Percentiles rank a stretch among this genome's conserved stretches.
Evolutionary conservation across 2,329 filamentous ascomycete species (phyloP).

Genomic region (Pseudocercospora pini-densiflorae): DNA sequence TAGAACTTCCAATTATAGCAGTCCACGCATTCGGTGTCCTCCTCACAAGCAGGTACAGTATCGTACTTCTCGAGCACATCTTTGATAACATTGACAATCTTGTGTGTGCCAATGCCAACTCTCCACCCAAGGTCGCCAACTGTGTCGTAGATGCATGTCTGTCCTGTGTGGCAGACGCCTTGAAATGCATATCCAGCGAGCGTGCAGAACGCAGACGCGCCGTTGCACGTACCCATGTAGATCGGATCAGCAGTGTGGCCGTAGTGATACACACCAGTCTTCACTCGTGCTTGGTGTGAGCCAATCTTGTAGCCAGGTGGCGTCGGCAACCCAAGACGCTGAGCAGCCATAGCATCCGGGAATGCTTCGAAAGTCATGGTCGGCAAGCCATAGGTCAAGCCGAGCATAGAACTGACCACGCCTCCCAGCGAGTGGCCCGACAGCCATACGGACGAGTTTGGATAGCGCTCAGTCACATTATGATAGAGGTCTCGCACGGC

Average conservation of each 20-base stretch:
- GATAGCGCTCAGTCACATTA: slow-evolving; percentile 89
- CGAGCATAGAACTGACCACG: slow-evolving; percentile 83
- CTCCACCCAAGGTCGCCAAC: slow-evolving; percentile 91
- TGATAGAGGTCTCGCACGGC: slow-evolving; percentile 87
- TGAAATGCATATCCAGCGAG: slow-evolving; percentile 94
- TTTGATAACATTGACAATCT: slow-evolving; percentile 83
- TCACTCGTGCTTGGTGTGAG: slow-evolving; percentile 65
- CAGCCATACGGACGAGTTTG: slow-evolving; percentile 82
- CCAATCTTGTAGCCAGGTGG: slow-evolving; percentile 78
- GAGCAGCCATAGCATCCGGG: slow-evolving; percentile 85
- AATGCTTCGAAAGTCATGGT: slow-evolving; percentile 93
- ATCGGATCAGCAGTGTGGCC: slow-evolving; percentile 96
- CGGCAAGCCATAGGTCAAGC: slow-evolving; percentile 87
- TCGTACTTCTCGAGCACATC: slow-evolving; percentile 88
- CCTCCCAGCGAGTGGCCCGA: slow-evolving; percentile 92
- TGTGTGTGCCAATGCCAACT: slow-evolving; percentile 87
- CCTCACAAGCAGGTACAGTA: slow-evolving; percentile 73
- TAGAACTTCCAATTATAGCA: slow-evolving; percentile 95
- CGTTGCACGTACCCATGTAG: slow-evolving; percentile 92
- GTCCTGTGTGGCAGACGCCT: slow-evolving; percentile 86
- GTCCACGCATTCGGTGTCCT: slow-evolving; percentile 79
- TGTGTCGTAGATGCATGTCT: slow-evolving; percentile 89
- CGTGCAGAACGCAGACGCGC: slow-evolving; percentile 84
- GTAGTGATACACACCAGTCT: slow-evolving; percentile 83
- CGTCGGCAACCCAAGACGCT: slow-evolving; percentile 80